phyloP scores from a whole-genome alignment of 2,329 filamentous ascomycete species.

The Trichophyton simii region DNA sequence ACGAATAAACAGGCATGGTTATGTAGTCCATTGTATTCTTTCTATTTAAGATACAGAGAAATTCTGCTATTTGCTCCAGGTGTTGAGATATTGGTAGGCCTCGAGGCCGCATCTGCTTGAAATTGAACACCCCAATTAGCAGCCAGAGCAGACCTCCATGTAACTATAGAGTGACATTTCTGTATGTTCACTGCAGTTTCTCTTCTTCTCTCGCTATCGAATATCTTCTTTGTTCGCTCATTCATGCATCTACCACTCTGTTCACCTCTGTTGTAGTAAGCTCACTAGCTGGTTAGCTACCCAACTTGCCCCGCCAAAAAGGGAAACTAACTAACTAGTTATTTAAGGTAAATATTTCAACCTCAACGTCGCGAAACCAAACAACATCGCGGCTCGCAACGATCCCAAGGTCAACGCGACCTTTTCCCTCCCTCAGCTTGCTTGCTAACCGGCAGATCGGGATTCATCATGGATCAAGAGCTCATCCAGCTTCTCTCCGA shows the following conservation, averaged over 20 bases:
- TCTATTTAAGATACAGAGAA: too few species aligned
- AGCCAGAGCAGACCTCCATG: too few species aligned
- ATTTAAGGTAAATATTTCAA: neutral
- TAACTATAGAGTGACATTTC: too few species aligned
- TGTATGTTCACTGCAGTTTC: too few species aligned
- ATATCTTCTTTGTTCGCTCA: too few species aligned
- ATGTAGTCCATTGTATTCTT: too few species aligned
- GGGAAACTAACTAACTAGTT: neutral
- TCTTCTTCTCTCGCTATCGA: too few species aligned
- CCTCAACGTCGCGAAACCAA: neutral
- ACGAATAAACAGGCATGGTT: too few species aligned
- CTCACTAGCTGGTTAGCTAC: neutral
- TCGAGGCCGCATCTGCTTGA: too few species aligned
- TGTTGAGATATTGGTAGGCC: too few species aligned
- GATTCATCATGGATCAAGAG: constrained; percentile 68
- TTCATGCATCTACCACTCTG: neutral
- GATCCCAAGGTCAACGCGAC: neutral
- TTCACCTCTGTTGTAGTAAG: neutral
- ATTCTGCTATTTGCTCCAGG: too few species aligned
- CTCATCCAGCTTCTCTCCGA: constrained; percentile 77
- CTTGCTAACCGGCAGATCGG: neutral
- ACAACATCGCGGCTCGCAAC: neutral
- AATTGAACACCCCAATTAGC: too few species aligned
- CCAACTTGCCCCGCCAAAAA: neutral
- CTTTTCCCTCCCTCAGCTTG: neutral